Percentiles rank a stretch among this genome's conserved stretches.
phyloP scores from a whole-genome alignment of 177 flowering plant genomes.

The Vitis hybrid region DNA sequence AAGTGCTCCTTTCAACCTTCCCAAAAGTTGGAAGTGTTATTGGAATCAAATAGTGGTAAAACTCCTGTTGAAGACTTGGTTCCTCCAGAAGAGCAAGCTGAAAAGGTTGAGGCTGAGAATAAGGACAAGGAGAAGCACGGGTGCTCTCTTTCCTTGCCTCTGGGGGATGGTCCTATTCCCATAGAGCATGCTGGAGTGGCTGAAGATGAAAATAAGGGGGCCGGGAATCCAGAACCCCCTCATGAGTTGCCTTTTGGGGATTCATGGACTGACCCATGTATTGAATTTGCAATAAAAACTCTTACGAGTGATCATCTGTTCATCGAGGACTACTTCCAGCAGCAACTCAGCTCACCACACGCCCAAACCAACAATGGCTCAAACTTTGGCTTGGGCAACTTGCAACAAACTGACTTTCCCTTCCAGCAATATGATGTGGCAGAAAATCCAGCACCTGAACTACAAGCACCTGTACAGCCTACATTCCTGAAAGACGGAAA shows the following conservation, averaged over 20 bases:
- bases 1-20: slow-evolving; percentile 9
- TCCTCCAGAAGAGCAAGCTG: slow-evolving; percentile 6
- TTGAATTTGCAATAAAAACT: slow-evolving; percentile 79
- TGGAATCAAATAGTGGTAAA: slow-evolving; percentile 7
- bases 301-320: slow-evolving; percentile 49
- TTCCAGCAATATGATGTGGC: slow-evolving; percentile 21
- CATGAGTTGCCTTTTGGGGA: slow-evolving; percentile 39
- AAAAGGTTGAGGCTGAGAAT: slow-evolving; percentile 1
- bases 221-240: slow-evolving; percentile 20
- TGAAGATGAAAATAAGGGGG: slow-evolving; percentile 1
- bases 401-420: slow-evolving; percentile 16
- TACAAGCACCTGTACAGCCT: slow-evolving; percentile 16
- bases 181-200: slow-evolving; percentile 7
- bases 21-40: background rate
- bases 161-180: background rate
- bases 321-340: slow-evolving; percentile 30
- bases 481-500: background rate
- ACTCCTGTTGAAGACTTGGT: background rate
- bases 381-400: slow-evolving; percentile 14
- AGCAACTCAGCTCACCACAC: slow-evolving; percentile 22
- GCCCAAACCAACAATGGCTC: slow-evolving; percentile 18
- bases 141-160: slow-evolving; percentile 2
- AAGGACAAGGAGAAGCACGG: slow-evolving; percentile 1
- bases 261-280: slow-evolving; percentile 66
- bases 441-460: slow-evolving; percentile 10